Percentiles rank a stretch among this genome's conserved stretches.
These are phyloP conservation scores for Arthrobotrys entomopaga DNA, from an alignment of 2,329 filamentous ascomycete genomes.

Conservation along the genomic window DNA sequence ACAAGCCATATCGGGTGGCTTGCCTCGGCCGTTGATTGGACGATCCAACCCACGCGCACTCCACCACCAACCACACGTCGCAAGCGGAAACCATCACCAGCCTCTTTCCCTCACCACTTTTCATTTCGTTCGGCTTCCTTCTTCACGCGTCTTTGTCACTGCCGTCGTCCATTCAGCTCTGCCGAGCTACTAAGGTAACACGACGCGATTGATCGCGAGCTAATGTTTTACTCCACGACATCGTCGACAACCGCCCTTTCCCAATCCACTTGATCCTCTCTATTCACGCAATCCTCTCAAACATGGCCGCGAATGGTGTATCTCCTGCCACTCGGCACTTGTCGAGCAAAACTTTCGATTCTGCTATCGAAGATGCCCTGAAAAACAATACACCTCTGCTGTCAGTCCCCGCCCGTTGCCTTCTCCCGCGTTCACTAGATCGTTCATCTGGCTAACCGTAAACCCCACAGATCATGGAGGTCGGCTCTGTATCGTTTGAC, in stretches of 20 bases:
- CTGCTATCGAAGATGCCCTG: conserved; percentile 64
- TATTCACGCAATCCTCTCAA: neutral
- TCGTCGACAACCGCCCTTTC: neutral
- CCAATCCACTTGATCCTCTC: neutral
- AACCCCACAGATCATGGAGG: conserved; percentile 71
- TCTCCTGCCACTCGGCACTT: conserved; percentile 32
- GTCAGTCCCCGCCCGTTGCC: conserved; percentile 67
- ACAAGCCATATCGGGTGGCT: too few relatives aligned
- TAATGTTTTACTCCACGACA: neutral
- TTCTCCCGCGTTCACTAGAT: conserved; percentile 31
- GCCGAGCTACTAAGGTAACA: neutral
- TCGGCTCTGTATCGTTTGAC: conserved; percentile 69
- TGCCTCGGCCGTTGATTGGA: too few relatives aligned
- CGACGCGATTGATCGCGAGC: neutral
- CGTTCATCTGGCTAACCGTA: conserved; percentile 68
- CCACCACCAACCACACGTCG: neutral
- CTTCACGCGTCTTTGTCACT: neutral
- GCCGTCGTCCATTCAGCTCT: neutral
- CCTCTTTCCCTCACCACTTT: too few relatives aligned
- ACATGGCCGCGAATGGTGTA: conserved; percentile 33
- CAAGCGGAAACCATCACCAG: neutral
- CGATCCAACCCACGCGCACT: too few relatives aligned
- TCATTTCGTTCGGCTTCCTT: neutral
- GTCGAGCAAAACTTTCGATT: conserved; percentile 43
- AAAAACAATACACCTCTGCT: conserved; percentile 81